Conservation (phyloP, 495 filamentous ascomycete genomes). For the Neurospora sp. region DNA sequence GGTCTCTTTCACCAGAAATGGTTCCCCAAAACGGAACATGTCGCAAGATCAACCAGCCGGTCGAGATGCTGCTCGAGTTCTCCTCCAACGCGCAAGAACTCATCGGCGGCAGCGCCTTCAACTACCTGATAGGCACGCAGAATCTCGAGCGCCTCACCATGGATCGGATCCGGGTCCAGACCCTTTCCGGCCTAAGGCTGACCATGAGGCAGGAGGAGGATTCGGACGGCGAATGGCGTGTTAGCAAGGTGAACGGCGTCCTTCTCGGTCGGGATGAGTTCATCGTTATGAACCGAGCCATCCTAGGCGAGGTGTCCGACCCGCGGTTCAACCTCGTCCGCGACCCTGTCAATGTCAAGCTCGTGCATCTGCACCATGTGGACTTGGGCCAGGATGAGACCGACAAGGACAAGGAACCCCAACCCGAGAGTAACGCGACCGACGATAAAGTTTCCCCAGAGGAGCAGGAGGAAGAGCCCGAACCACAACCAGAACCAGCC, state of each 20-base stretch:
- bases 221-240: slow-evolving; percentile 44
- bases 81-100: slow-evolving; percentile 52
- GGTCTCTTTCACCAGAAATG: slow-evolving; percentile 71
- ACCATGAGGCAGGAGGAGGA: slow-evolving; percentile 63
- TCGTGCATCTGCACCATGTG: slow-evolving; percentile 36
- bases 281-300: slow-evolving; percentile 67
- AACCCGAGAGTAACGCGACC: not conserved
- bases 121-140: slow-evolving; percentile 40
- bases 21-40: slow-evolving; percentile 67
- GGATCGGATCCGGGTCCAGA: slow-evolving; percentile 71
- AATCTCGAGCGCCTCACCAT: slow-evolving; percentile 35
- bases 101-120: slow-evolving; percentile 45
- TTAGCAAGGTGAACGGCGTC: slow-evolving; percentile 70
- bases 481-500: not conserved
- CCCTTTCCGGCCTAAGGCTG: slow-evolving; percentile 66
- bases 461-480: not conserved
- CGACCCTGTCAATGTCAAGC: slow-evolving; percentile 61
- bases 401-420: slow-evolving; percentile 5
- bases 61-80: slow-evolving; percentile 73
- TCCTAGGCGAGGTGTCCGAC: slow-evolving; percentile 67
- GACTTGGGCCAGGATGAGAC: slow-evolving; percentile 41
- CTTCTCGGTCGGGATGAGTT: slow-evolving; percentile 83
- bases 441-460: not conserved
- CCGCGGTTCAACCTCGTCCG: slow-evolving; percentile 72
- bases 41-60: slow-evolving; percentile 34